phyloP scores from a whole-genome alignment of 257 asterid species.

The Solanum chmielewskii region DNA sequence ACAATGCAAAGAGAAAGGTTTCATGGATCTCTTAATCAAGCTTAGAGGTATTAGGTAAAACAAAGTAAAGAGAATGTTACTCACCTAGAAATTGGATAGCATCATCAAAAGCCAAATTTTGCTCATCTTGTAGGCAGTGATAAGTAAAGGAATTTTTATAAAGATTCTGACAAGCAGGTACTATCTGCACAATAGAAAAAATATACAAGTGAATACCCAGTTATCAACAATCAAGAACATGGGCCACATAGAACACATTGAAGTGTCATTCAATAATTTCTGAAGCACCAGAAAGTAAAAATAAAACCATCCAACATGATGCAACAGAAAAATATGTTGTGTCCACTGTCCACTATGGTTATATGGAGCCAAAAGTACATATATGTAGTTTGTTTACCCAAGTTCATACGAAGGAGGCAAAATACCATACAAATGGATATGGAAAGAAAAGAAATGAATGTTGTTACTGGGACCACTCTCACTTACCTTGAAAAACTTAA shows the following conservation, averaged over 20 bases:
- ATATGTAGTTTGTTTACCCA: neutral
- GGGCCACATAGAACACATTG: neutral
- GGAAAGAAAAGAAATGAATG: neutral
- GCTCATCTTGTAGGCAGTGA: conserved; percentile 71
- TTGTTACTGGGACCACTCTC: neutral
- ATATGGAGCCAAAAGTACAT: neutral
- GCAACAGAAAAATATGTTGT: neutral
- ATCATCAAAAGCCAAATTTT: conserved; percentile 59
- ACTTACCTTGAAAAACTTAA: neutral
- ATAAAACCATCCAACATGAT: neutral
- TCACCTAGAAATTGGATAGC: conserved; percentile 76
- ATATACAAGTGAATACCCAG: neutral
- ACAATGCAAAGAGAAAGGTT: neutral
- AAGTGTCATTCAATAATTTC: neutral
- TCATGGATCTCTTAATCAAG: neutral
- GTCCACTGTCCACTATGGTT: neutral
- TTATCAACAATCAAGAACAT: neutral
- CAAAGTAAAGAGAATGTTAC: neutral
- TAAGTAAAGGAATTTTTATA: conserved; percentile 76
- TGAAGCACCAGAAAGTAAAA: neutral
- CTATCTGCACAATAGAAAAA: conserved; percentile 42
- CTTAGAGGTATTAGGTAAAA: neutral
- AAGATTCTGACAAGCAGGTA: conserved; percentile 80
- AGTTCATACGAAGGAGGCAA: neutral
- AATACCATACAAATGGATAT: neutral